Base-by-base conservation (phyloP, 495 filamentous ascomycete genomes). In the Trichocladium uniseriatum region DNA sequence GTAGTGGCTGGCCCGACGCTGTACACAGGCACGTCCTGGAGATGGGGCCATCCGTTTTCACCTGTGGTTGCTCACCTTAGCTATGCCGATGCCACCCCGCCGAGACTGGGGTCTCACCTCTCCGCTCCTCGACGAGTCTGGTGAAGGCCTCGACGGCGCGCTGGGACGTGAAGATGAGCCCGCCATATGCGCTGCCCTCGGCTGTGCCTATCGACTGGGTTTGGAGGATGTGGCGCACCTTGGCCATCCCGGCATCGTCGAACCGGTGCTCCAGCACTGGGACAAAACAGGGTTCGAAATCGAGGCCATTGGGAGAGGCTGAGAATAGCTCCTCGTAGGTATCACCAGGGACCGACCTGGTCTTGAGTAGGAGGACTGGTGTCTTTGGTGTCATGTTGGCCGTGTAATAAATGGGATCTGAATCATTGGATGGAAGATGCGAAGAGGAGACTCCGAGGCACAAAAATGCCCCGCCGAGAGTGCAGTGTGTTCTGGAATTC, bases 1-100 rank as follows among this genome's bases (percentile, higher is more conserved):
- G 81, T 84, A 6, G 92, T 98, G 4, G 92, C 92, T 7, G 92
- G 91, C 0, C 92, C 92, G 49, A 98, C 92, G 31, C 84, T 87
- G 65, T 96, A 98, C 16, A 95, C 69, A 21, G 81, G 77, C 38
- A 86, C 59, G 36, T 73, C 60, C 42, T 72, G 68, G 45, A 78
- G 64, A 57, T 70, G 66, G 64, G 65, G 70, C 69, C 64, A 78
- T 19, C 34, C 47, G 5, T 57, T 53, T 43, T 66, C 59, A 5
- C 52, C 56, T 58, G 31, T 51, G 45, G 49, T 47, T 55, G 53
- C 49, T 56, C 58, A 61, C 52, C 55, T 56, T 64, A 49, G 44
- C 15, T 21, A 45, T 35, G 34, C 27, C 21, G 6, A 18, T 37
- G n/a, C 24, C 36, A 38, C 5, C 47, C 39, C 21, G 40, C 32